Conservation (phyloP, 2,329 filamentous ascomycete species). For the Calonectria hawksworthii region DNA sequence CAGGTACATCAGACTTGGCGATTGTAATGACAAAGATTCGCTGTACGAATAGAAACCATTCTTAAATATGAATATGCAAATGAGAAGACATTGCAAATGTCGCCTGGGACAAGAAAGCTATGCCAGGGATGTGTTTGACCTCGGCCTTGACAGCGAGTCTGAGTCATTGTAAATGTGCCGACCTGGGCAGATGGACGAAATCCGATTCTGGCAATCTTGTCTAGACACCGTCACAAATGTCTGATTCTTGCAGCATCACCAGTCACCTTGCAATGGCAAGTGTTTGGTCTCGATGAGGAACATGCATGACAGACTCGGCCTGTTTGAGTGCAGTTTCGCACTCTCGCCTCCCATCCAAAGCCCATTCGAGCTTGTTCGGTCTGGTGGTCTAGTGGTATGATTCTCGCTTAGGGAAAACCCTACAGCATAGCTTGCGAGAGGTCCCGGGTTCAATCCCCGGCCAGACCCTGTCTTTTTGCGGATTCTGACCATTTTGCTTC, state of each 20-base stretch:
- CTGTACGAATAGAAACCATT: constrained; percentile 21
- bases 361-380: constrained; percentile 44
- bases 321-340: not conserved
- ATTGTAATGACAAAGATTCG: constrained; percentile 12
- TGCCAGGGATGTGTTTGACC: not conserved
- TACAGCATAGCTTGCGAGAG: constrained; percentile 57
- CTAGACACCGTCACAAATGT: not conserved
- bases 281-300: not conserved
- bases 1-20: constrained; percentile 14
- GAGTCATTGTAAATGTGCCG: not conserved
- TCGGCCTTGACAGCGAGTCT: not conserved
- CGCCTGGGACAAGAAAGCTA: not conserved
- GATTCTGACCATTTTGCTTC: not conserved
- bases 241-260: not conserved
- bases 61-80: constrained; percentile 19
- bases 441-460: constrained; percentile 63
- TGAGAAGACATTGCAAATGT: not conserved
- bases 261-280: not conserved
- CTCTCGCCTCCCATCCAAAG: not conserved
- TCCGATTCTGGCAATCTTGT: not conserved
- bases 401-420: constrained; percentile 76
- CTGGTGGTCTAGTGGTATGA: constrained; percentile 78
- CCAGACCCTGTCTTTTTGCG: constrained; percentile 51
- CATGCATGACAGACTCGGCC: not conserved
- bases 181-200: not conserved